Conservation (phyloP, 1,284 basidiomycete species). For the Malassezia globosa region DNA sequence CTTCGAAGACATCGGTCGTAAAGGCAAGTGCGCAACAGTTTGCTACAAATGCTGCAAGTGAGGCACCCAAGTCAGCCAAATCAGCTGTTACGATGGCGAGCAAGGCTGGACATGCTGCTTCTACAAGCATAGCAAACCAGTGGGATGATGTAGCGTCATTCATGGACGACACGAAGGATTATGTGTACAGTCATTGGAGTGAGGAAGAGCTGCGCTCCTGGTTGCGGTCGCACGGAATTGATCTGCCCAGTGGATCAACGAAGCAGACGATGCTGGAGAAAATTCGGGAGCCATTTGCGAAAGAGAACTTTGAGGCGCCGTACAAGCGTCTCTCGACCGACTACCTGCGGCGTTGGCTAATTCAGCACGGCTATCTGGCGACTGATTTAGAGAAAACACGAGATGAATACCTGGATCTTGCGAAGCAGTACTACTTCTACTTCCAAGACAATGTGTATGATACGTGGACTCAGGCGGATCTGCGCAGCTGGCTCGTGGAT, state of each 20-base stretch:
- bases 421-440: constrained; percentile 39
- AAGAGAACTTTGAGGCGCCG: constrained; percentile 9
- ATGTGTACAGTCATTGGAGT: constrained; percentile 42
- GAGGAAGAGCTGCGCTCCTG: constrained; percentile 31
- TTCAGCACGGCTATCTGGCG: constrained; percentile 36
- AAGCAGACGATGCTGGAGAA: constrained; percentile 33
- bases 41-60: neutral
- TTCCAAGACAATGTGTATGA: constrained; percentile 33
- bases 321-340: constrained; percentile 39
- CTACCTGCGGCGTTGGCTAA: constrained; percentile 45
- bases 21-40: neutral
- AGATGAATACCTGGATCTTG: constrained; percentile 32
- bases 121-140: constrained; percentile 1
- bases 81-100: constrained; percentile 5
- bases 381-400: constrained; percentile 33
- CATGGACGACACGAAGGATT: constrained; percentile 39
- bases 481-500: constrained; percentile 35
- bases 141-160: constrained; percentile 3
- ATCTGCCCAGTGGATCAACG: constrained; percentile 32
- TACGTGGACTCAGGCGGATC: constrained; percentile 36
- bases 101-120: constrained; percentile 6
- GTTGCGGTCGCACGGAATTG: constrained; percentile 31
- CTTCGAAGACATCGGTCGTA: neutral
- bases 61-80: constrained; percentile 2
- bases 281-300: constrained; percentile 28